phyloP scores from a whole-genome alignment of 441 rosid genomes.

The Populus hybrid region DNA sequence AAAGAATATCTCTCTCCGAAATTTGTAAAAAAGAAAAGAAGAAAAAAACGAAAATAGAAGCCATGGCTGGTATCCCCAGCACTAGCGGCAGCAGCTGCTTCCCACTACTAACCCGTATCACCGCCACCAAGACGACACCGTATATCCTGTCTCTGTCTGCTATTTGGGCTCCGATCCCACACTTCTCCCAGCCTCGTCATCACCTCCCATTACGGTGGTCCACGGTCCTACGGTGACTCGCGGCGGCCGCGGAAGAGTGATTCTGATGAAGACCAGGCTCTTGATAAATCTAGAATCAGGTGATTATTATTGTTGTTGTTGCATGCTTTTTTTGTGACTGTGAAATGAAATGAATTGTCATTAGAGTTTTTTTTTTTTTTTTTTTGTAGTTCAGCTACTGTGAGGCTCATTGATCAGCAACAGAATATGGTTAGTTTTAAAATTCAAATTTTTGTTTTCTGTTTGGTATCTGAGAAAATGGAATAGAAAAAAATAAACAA shows the following conservation, averaged over 20 bases:
- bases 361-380: conserved; percentile 17
- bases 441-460: neutral
- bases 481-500: neutral
- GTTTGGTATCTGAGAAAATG: conserved; percentile 13
- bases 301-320: conserved; percentile 3
- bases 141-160: conserved; percentile 28
- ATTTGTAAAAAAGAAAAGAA: neutral
- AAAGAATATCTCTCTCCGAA: neutral
- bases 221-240: conserved; percentile 41
- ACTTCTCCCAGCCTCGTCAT: conserved; percentile 28
- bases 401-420: conserved; percentile 73
- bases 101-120: conserved; percentile 31
- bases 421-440: conserved; percentile 69
- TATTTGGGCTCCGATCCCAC: conserved; percentile 45
- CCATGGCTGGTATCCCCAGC: conserved; percentile 70
- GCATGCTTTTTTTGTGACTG: neutral
- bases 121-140: conserved; percentile 25
- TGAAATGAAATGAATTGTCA: conserved; percentile 2
- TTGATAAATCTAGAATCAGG: conserved; percentile 66
- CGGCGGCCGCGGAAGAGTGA: conserved; percentile 44
- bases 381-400: conserved; percentile 73
- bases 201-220: conserved; percentile 53
- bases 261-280: conserved; percentile 54
- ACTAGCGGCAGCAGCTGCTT: conserved; percentile 21
- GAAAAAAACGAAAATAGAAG: neutral